A percentile compares a stretch with the other conserved stretches of the same genome.
These are phyloP conservation scores for Plasmopara halstedii DNA, from an alignment of 352 stramenopile species.

Conservation along the genomic window DNA sequence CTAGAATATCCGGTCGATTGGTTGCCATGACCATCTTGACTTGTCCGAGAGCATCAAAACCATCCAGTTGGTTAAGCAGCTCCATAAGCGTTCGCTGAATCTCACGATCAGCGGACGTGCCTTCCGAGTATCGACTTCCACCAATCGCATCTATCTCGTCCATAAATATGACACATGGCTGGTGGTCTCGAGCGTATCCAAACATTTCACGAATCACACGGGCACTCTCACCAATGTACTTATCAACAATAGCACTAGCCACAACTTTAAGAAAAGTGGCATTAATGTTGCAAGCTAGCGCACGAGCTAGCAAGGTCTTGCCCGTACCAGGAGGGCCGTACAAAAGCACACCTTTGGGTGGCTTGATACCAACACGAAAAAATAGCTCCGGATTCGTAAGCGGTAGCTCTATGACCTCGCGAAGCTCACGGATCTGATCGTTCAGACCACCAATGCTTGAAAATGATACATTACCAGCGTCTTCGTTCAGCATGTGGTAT, in stretches of 20 bases:
- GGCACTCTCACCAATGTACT: conserved; percentile 99
- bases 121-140: conserved; percentile 95
- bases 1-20: conserved; percentile 98
- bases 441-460: conserved; percentile 97
- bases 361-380: conserved; percentile 97
- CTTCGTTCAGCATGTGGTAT: conserved; percentile 99
- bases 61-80: conserved; percentile 99
- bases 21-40: conserved; percentile 99
- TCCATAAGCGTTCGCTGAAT: conserved; percentile 99
- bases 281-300: conserved; percentile 98
- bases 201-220: conserved; percentile 99
- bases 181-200: conserved; percentile 93
- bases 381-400: conserved; percentile 99
- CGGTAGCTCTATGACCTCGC: conserved; percentile 97
- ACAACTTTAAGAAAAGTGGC: conserved; percentile 99
- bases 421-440: conserved; percentile 97
- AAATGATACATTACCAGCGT: conserved; percentile 96
- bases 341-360: conserved; percentile 95
- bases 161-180: conserved; percentile 99
- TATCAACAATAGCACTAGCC: conserved; percentile 99
- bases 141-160: conserved; percentile 99
- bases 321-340: conserved; percentile 98
- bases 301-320: conserved; percentile 98
- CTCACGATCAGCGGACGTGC: conserved; percentile 94
- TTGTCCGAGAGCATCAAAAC: conserved; percentile 97